phyloP scores from a whole-genome alignment of 2,329 filamentous ascomycete species.

The Aspergillus brasiliensis region DNA sequence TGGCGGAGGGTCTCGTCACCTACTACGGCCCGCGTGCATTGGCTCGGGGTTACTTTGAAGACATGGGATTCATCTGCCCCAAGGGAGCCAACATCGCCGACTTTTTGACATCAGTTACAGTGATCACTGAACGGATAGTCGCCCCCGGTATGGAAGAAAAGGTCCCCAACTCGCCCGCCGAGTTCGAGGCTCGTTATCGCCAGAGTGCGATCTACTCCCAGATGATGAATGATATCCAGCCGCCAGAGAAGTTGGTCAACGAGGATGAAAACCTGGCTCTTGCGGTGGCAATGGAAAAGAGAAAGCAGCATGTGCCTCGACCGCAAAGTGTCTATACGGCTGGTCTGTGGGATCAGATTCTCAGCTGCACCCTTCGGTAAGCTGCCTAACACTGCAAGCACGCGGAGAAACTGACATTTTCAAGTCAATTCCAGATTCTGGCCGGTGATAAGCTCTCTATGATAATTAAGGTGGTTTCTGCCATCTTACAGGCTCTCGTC shows the following conservation, averaged over 20 bases:
- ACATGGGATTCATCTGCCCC: constrained; percentile 63
- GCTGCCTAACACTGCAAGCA: neutral
- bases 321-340: constrained; percentile 34
- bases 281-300: constrained; percentile 34
- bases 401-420: constrained; percentile 17
- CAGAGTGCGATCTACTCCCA: constrained; percentile 51
- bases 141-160: constrained; percentile 32
- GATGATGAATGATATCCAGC: constrained; percentile 53
- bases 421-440: constrained; percentile 54
- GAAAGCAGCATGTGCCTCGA: constrained; percentile 35
- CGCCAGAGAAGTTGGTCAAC: constrained; percentile 31
- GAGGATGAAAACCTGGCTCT: constrained; percentile 33
- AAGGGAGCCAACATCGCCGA: constrained; percentile 66
- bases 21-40: constrained; percentile 63
- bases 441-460: constrained; percentile 55
- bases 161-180: constrained; percentile 37
- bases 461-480: constrained; percentile 48
- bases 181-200: constrained; percentile 54
- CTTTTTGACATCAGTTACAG: constrained; percentile 66
- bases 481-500: constrained; percentile 42
- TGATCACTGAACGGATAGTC: constrained; percentile 52
- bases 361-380: constrained; percentile 48
- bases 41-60: constrained; percentile 65
- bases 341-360: constrained; percentile 43
- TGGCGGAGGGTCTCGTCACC: constrained; percentile 65